phyloP scores from a whole-genome alignment of 129 eudicot species.

The Helichrysum umbraculigerum region DNA sequence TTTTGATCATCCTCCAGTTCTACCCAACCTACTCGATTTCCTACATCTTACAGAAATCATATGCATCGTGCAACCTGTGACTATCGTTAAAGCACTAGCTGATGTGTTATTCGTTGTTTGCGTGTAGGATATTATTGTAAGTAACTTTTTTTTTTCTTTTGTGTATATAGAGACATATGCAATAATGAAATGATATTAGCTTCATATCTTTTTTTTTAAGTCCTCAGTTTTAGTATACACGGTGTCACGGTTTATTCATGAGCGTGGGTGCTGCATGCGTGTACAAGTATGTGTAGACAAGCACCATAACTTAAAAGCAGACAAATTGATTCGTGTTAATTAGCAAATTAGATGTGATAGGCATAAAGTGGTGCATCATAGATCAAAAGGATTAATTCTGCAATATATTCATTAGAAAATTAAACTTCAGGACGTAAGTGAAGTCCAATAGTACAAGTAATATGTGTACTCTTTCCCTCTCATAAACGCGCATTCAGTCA shows the following conservation, averaged over 20 bases:
- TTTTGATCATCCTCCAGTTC: slow-evolving; percentile 17
- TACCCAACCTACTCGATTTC: slow-evolving; percentile 14
- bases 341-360: slow-evolving; percentile 27
- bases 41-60: slow-evolving; percentile 16
- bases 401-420: slow-evolving; percentile 31
- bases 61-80: not conserved
- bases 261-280: slow-evolving; percentile 14
- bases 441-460: slow-evolving; percentile 7
- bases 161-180: not conserved
- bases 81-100: not conserved
- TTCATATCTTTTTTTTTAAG: not conserved
- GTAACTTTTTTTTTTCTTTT: not conserved
- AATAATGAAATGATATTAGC: not conserved
- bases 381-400: slow-evolving; percentile 3
- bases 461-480: slow-evolving; percentile 19
- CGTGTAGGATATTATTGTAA: not conserved
- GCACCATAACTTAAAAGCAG: slow-evolving; percentile 29
- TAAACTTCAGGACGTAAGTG: slow-evolving; percentile 25
- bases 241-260: not conserved
- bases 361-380: slow-evolving; percentile 7
- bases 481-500: not conserved
- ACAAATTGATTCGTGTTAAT: slow-evolving; percentile 14
- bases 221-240: not conserved
- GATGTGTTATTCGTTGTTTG: not conserved
- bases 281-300: slow-evolving; percentile 31